Evolutionary conservation across 768 basidiomycete genomes (phyloP), one percentile per base, ranked within the genome.

Genomic region (Leucocoprinus leucothites): DNA sequence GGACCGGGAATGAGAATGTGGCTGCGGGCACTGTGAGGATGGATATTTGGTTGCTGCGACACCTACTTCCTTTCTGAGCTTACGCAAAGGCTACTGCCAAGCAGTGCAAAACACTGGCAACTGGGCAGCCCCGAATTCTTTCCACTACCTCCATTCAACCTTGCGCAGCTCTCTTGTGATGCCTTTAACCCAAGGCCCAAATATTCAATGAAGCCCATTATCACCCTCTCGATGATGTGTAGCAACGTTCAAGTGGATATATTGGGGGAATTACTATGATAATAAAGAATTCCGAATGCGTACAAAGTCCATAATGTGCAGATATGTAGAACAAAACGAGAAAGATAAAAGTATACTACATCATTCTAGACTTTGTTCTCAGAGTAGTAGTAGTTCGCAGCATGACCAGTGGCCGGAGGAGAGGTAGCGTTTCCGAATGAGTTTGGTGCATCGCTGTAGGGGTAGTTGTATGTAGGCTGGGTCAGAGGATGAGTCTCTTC

Each of bases 401-500:
- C 54, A 25, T 56, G 47, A 13, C 41, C 13, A 18, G 53, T 56
- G 47, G 19, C 41, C 13, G 25, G 53, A 26, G 53, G 36, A 3
- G 34, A n/a, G 8, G 46, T 14, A 31, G 53, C 44, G 9, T 41
- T 48, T 13, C 70, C 69, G 51, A 68, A 71, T 0, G 71, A 66
- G 56, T 71, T 46, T 9, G 63, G 18, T 24, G 56, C 57, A 58
- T 68, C 68, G 14, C 67, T 49, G 53, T 74, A 74, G 11, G 71
- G 69, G 51, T 74, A 74, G 36, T 58, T 52, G 19, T 58, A 53
- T 25, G 58, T 58, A 5, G 65, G 60, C 26, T 70, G 61, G 3
- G 69, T 63, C 49, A 70, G 60, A 18, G 67, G 64, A 38, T 63
- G 64, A 22, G 56, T 51, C 42, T 71, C 69, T 6, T 71, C 70